phyloP scores from a whole-genome alignment of 305 asterid species.

The Fraxinus floribunda region DNA sequence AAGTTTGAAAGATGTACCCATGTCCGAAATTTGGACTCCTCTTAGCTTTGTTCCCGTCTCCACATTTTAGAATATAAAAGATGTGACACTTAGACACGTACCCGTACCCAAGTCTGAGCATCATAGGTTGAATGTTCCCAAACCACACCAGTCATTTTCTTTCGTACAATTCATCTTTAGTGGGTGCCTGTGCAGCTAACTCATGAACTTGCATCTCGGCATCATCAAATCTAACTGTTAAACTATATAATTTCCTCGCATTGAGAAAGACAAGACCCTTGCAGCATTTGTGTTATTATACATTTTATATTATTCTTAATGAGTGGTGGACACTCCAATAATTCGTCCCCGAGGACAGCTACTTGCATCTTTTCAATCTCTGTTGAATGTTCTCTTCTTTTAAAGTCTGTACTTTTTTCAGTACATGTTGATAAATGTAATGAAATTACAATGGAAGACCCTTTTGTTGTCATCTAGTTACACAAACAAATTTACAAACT shows the following conservation, averaged over 20 bases:
- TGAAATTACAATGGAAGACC: conserved; percentile 4
- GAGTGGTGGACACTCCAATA: not conserved
- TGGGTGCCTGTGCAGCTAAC: not conserved
- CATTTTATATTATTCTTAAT: not conserved
- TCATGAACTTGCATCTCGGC: not conserved
- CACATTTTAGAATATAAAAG: too few species aligned
- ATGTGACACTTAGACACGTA: too few species aligned
- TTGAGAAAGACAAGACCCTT: conserved; percentile 9
- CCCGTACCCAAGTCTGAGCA: too few species aligned
- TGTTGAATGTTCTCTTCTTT: conserved; percentile 2
- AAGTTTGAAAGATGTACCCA: too few species aligned
- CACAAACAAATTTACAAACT: not conserved
- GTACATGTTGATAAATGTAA: not conserved
- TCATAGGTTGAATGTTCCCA: not conserved
- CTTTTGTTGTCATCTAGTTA: not conserved
- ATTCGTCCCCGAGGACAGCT: not conserved
- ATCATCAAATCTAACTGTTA: not conserved
- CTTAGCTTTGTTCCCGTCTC: too few species aligned
- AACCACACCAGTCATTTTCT: not conserved
- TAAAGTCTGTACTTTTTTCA: not conserved
- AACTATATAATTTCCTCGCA: not conserved
- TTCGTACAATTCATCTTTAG: not conserved
- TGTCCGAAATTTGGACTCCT: too few species aligned
- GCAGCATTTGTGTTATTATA: conserved; percentile 5
- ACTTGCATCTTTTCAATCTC: conserved; percentile 8